Conservation (phyloP, 2,329 filamentous ascomycete species). For the Akanthomyces uredinophilus region DNA sequence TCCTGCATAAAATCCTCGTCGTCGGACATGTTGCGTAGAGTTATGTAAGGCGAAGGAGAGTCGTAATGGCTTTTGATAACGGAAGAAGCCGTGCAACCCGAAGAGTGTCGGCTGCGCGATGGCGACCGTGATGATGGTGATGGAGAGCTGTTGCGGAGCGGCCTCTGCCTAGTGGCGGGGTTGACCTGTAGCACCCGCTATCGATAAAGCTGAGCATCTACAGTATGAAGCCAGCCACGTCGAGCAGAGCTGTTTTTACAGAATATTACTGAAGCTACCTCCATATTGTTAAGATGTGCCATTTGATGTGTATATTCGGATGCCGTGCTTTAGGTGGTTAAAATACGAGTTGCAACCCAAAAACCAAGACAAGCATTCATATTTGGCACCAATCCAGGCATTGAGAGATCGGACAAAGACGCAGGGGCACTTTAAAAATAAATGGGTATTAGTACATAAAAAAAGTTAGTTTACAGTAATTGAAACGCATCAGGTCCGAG, state of each 20-base stretch:
- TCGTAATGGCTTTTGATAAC: too few relatives aligned
- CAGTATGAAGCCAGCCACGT: not conserved
- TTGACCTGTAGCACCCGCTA: not conserved
- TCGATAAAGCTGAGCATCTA: not conserved
- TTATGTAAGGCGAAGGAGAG: not conserved
- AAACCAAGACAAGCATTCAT: too few relatives aligned
- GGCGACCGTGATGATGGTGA: not conserved
- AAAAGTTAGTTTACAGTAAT: not conserved
- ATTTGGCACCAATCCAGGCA: too few relatives aligned
- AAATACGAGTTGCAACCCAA: not conserved
- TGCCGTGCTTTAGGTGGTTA: too few relatives aligned
- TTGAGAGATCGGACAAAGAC: too few relatives aligned
- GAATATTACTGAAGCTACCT: too few relatives aligned
- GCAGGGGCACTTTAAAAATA: too few relatives aligned
- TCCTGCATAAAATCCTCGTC: constrained; percentile 47
- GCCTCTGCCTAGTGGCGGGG: constrained; percentile 2
- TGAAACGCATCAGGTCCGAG: not conserved
- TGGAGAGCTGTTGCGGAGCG: not conserved
- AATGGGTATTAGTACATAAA: not conserved
- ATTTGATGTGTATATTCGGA: too few relatives aligned
- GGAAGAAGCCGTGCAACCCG: not conserved
- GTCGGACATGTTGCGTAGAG: constrained; percentile 40
- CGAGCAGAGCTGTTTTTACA: too few relatives aligned
- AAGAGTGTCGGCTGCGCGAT: not conserved
- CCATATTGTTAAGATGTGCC: too few relatives aligned